Percentiles rank a stretch among this genome's conserved stretches.
Conservation (phyloP, 2,329 filamentous ascomycete genomes). For the Ramichloridium luteum region DNA sequence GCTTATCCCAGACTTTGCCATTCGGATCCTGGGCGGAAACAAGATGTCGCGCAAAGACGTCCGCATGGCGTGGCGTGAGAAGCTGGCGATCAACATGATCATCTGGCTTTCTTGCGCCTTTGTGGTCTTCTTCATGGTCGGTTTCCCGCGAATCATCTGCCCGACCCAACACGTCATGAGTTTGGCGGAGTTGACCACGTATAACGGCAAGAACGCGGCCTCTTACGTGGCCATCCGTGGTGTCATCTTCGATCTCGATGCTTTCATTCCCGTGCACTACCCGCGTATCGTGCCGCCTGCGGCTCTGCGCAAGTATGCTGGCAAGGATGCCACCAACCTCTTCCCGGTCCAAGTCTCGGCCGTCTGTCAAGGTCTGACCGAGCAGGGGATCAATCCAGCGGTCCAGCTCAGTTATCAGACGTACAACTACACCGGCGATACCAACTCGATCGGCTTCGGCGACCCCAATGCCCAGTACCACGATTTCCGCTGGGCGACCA, state of each 20-base stretch:
- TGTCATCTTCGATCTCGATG: constrained; percentile 69
- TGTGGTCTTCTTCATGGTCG: constrained; percentile 77
- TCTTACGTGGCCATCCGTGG: constrained; percentile 77
- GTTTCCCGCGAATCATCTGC: constrained; percentile 79
- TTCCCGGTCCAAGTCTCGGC: constrained; percentile 94
- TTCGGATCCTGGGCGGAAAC: constrained; percentile 53
- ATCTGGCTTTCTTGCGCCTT: constrained; percentile 79
- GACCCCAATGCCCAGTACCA: constrained; percentile 75
- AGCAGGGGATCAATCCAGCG: constrained; percentile 53
- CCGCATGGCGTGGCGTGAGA: constrained; percentile 87
- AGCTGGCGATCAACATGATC: constrained; percentile 92
- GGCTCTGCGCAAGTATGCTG: constrained; percentile 66
- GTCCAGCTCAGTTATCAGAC: constrained; percentile 78
- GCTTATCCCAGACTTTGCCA: constrained; percentile 72
- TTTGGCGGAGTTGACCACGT: constrained; percentile 57
- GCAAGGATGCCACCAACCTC: constrained; percentile 70
- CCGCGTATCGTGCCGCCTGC: constrained; percentile 51
- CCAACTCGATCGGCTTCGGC: constrained; percentile 49
- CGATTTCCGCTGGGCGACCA: constrained; percentile 77
- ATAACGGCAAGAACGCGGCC: constrained; percentile 55
- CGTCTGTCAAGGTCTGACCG: constrained; percentile 65
- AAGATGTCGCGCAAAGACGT: constrained; percentile 88
- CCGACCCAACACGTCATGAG: constrained; percentile 84
- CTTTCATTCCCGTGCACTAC: constrained; percentile 67
- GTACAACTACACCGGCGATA: constrained; percentile 60